phyloP scores from a whole-genome alignment of 257 asterid species.

The Solanum paucissectum region DNA sequence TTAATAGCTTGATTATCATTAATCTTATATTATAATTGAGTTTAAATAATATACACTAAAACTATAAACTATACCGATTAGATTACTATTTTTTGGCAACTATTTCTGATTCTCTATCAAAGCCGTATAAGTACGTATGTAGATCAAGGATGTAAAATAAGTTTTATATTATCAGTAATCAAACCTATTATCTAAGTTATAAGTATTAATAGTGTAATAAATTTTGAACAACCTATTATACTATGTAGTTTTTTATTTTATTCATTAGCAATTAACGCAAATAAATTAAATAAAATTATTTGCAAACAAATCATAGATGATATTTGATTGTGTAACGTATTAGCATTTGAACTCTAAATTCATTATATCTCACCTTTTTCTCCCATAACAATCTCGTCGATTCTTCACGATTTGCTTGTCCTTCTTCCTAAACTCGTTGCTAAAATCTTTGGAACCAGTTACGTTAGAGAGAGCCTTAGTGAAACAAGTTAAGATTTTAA shows the following conservation, averaged over 20 bases:
- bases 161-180: neutral
- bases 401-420: constrained; percentile 25
- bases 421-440: neutral
- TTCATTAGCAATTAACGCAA: neutral
- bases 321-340: neutral
- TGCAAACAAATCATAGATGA: neutral
- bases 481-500: constrained; percentile 36
- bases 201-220: neutral
- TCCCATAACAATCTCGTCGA: neutral
- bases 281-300: neutral
- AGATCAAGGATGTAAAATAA: neutral
- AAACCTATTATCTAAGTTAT: no score
- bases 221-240: neutral
- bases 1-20: no score
- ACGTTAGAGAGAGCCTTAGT: constrained; percentile 18
- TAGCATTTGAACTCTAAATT: neutral
- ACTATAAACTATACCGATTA: no score
- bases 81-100: no score
- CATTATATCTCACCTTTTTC: neutral
- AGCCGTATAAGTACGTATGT: neutral
- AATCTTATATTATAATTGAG: no score
- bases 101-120: neutral
- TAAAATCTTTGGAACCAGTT: constrained; percentile 8
- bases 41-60: no score
- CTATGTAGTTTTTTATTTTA: neutral